Conservation (phyloP, 2,329 filamentous ascomycete genomes). For the Hirsutella rhossiliensis region DNA sequence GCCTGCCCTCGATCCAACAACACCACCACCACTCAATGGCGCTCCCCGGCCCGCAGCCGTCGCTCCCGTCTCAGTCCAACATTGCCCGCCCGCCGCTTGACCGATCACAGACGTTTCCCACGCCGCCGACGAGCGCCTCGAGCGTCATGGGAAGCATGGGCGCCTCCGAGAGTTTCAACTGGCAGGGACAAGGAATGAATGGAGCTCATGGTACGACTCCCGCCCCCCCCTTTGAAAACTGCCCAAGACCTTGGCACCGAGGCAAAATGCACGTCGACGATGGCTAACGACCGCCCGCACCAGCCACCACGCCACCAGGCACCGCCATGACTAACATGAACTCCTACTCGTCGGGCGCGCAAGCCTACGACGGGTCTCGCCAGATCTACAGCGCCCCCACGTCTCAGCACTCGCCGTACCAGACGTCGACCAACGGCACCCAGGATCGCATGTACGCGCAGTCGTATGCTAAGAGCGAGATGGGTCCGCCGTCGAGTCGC, state of each 20-base stretch:
- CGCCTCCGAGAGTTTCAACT: conserved; percentile 68
- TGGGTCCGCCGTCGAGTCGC: conserved; percentile 67
- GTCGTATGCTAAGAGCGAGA: conserved; percentile 71
- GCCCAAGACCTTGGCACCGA: too few relatives aligned
- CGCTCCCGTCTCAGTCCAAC: conserved; percentile 54
- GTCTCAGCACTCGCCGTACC: conserved; percentile 59
- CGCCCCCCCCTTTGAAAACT: too few relatives aligned
- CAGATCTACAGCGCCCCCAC: conserved; percentile 66
- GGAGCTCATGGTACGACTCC: conserved; percentile 53
- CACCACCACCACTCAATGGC: conserved; percentile 49
- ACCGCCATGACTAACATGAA: conserved; percentile 66
- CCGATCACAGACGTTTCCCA: conserved; percentile 84
- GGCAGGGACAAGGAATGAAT: conserved; percentile 53
- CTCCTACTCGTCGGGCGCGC: conserved; percentile 56
- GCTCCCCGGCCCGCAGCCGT: conserved; percentile 43
- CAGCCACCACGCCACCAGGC: conserved; percentile 79
- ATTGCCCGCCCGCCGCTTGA: conserved; percentile 68
- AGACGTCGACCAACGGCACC: conserved; percentile 45
- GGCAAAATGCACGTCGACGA: conserved; percentile 32
- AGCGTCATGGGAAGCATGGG: conserved; percentile 68
- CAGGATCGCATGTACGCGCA: conserved; percentile 61
- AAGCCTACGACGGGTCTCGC: conserved; percentile 64
- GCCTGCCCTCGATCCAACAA: conserved; percentile 57
- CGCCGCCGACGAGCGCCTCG: conserved; percentile 85
- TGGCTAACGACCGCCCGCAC: conserved; percentile 39